Conservation (phyloP, 2,329 filamentous ascomycete genomes). For the Sordariomycetes sp. region DNA sequence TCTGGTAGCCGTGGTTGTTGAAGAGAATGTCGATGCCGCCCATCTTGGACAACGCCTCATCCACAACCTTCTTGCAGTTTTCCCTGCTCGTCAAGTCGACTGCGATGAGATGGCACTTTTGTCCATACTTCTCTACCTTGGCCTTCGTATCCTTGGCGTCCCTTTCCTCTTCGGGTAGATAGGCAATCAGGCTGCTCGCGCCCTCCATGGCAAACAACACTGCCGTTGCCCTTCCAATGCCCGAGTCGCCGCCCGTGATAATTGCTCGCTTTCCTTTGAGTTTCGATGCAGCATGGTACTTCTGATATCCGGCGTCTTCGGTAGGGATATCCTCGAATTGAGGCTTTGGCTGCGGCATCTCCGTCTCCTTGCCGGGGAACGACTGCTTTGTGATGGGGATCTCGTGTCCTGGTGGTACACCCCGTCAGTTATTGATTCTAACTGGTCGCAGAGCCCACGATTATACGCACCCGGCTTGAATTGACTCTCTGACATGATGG, state of each 20-base stretch:
- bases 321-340: conserved; percentile 53
- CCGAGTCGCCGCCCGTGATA: conserved; percentile 67
- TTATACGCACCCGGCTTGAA: no score
- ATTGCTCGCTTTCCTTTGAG: conserved; percentile 61
- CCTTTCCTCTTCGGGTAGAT: conserved; percentile 8
- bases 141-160: conserved; percentile 39
- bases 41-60: conserved; percentile 48
- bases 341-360: conserved; percentile 40
- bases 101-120: conserved; percentile 48
- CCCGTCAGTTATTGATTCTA: not conserved
- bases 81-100: conserved; percentile 51
- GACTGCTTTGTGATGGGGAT: not conserved
- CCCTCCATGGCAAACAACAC: conserved; percentile 8
- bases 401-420: not conserved
- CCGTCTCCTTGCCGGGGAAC: not conserved
- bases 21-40: conserved; percentile 61
- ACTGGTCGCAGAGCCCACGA: no score
- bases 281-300: conserved; percentile 65
- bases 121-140: conserved; percentile 52
- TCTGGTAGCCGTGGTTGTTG: conserved; percentile 62
- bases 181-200: conserved; percentile 8
- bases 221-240: conserved; percentile 7
- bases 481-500: no score
- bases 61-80: conserved; percentile 57
- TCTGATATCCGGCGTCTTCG: conserved; percentile 51